phyloP scores from a whole-genome alignment of 306 rosid genomes.

The Ormosia semicastrata region DNA sequence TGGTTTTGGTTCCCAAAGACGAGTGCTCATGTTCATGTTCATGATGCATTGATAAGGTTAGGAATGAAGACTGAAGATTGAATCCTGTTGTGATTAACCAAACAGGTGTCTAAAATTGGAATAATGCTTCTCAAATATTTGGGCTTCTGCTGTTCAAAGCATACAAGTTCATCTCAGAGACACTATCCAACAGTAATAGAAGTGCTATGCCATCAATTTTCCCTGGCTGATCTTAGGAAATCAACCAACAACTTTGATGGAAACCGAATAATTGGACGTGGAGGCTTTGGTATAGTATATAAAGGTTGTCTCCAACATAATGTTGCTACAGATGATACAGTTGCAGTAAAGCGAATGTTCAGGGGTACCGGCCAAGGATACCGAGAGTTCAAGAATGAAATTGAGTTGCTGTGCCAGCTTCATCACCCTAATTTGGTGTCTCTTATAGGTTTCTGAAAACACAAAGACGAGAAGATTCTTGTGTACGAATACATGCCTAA shows the following conservation, averaged over 20 bases:
- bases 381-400: not conserved
- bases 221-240: conserved; percentile 8
- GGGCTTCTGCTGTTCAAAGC: not conserved
- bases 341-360: not conserved
- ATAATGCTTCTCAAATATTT: not conserved
- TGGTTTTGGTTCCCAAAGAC: not conserved
- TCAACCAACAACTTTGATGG: conserved; percentile 28
- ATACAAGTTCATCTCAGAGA: not conserved
- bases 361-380: not conserved
- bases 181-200: conserved; percentile 1
- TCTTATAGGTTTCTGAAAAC: conserved; percentile 11
- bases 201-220: conserved; percentile 27
- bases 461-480: conserved; percentile 4
- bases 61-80: not conserved
- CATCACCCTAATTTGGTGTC: not conserved
- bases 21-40: not conserved
- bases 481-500: conserved; percentile 13
- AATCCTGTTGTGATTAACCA: not conserved
- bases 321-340: not conserved
- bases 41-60: not conserved
- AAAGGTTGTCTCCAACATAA: not conserved
- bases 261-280: not conserved
- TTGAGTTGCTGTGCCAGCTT: conserved; percentile 19
- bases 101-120: not conserved
- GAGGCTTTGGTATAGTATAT: not conserved